Base-by-base conservation (phyloP, 108 stramenopile species). In the Bacterosira constricta region DNA sequence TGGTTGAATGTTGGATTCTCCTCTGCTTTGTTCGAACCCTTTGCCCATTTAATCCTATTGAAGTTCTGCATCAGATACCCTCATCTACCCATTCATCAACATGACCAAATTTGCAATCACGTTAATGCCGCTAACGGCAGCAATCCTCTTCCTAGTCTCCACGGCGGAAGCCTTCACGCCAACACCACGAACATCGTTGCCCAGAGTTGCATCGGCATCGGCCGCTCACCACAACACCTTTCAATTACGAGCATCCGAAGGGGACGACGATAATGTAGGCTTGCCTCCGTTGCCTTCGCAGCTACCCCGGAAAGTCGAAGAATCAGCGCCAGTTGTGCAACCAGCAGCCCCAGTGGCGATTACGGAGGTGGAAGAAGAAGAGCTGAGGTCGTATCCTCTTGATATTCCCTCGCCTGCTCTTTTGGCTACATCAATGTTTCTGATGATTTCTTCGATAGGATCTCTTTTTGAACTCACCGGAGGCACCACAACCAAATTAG, bases 321-420 rank as follows among this genome's bases (percentile, higher is more conserved):
- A 47, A 47, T 6, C 17, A 5, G 46, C 46, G 46, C 42, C 42
- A 44, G 2, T 44, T 17, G 46, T 23, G 46, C 46, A 55, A 17
- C 41, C 27, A 29, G 46, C 56, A 42, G 44, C 29, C 3, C 27
- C 18, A 17, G 37, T 34, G 27, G 13, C 59, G 27, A 45, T 1
- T 0, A 4, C 36, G 18, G 37, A 47, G 4, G 66, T 38, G 21
- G 35, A 12, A 20, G 25, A 34, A 26, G 66, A 64, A 1, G 44
- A 25, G 31, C 15, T 15, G 44, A 63, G 77, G 17, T 36, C 69
- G 18, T 89, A 89, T 79, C 88, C 90, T 1, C 68, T 89, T 37
- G 61, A 92, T 77, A 20, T 93, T 13, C 89, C 92, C 15, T 89
- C 88, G 9, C 92, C 92, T 12, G 71, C 90, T 35, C 69, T 93